Evolutionary conservation across 495 filamentous ascomycete species (phyloP), one percentile per base, ranked within the genome.

Genomic region (Aspergillus heteromorphus): DNA sequence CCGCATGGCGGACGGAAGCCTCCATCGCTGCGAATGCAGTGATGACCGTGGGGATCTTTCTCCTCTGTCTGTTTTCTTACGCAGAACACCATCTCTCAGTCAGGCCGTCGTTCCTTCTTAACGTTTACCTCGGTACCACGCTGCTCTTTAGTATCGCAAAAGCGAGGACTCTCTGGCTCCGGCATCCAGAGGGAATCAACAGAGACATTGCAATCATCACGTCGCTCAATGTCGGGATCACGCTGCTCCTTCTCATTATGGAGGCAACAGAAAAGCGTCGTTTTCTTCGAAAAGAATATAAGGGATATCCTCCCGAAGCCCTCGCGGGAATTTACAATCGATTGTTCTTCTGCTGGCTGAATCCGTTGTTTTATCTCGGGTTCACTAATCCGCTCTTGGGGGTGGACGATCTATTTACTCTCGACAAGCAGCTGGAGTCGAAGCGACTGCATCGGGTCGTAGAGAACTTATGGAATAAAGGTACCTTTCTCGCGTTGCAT

Each of bases 91-190:
- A 70, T 23, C 71, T 73, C 16, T 76, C 77, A 53, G 65, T 78
- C 21, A 73, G 76, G 42, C 84, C 86, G 0, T 88, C 87, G 0
- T 68, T 78, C 29, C 54, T 88, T 9, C 66, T 89, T 31, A 79
- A 81, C 48, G 52, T 73, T 7, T 90, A 86, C 61, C 71, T 90
- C 0, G 71, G 84, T 41, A 56, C 83, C 54, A 81, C 81, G 0
- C 45, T 83, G n/a, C 62, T 87, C 9, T 77, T 87, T 17, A 84
- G 87, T 60, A 63, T 73, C 29, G 74, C 79, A 0, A 77, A 74
- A 41, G 64, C 71, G 10, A 68, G 86, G 38, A 88, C 82, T 0
- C 63, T 84, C 17, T 87, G 79, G 76, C 69, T 87, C 6, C 67
- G 73, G n/a, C 70, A 68, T 1, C 34, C 52, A 45, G 68, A 65